Conservation (phyloP, 352 stramenopile species). For the Pythium biforme region DNA sequence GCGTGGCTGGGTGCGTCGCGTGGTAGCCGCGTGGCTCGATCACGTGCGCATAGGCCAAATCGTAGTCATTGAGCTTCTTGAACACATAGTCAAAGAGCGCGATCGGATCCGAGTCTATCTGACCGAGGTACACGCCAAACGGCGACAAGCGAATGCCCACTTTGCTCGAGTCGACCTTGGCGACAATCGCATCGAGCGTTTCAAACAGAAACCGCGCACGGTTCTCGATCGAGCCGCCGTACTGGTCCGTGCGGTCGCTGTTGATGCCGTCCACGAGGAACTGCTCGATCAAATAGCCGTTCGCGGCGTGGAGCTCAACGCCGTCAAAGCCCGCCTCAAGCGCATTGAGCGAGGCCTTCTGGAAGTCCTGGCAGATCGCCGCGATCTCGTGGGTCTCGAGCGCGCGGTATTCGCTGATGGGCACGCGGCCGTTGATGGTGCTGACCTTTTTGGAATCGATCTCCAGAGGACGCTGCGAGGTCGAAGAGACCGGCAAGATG, state of each 20-base stretch:
- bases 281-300: slow-evolving; percentile 87
- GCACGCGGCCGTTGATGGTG: slow-evolving; percentile 14
- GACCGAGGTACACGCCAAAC: slow-evolving; percentile 31
- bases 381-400: slow-evolving; percentile 70
- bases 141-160: slow-evolving; percentile 29
- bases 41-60: slow-evolving; percentile 63
- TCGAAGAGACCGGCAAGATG: slow-evolving; percentile 38
- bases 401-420: slow-evolving; percentile 38
- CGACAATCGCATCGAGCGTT: slow-evolving; percentile 39
- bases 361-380: slow-evolving; percentile 56
- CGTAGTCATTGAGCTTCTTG: slow-evolving; percentile 52
- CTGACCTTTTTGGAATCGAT: background rate
- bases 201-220: slow-evolving; percentile 56
- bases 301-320: slow-evolving; percentile 75
- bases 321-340: slow-evolving; percentile 34
- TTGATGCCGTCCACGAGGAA: slow-evolving; percentile 51
- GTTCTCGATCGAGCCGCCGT: slow-evolving; percentile 75
- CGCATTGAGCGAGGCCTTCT: slow-evolving; percentile 37
- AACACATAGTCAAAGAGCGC: slow-evolving; percentile 53
- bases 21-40: slow-evolving; percentile 62
- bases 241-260: slow-evolving; percentile 76
- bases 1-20: slow-evolving; percentile 36
- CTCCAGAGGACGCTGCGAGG: slow-evolving; percentile 14
- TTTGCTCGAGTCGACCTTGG: slow-evolving; percentile 2
- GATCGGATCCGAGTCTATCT: slow-evolving; percentile 46